phyloP scores from a whole-genome alignment of 2,329 filamentous ascomycete species.

The Nemania serpens region DNA sequence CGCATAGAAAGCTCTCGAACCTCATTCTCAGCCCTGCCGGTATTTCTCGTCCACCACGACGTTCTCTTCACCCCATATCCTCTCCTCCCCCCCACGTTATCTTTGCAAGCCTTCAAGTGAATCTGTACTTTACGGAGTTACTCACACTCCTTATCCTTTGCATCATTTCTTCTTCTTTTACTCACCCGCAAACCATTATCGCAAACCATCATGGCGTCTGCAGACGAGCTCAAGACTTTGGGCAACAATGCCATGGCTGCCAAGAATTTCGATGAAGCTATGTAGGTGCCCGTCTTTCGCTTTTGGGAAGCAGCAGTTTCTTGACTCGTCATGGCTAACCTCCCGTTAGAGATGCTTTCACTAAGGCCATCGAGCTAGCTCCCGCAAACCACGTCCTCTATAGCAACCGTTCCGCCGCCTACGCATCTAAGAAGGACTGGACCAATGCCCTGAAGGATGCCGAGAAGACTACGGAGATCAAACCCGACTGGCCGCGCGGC shows the following conservation, averaged over 20 bases:
- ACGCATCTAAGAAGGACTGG: conserved; percentile 90
- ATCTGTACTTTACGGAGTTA: conserved; percentile 1
- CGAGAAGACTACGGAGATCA: conserved; percentile 89
- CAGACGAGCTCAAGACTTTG: conserved; percentile 88
- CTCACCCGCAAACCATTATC: too few species aligned
- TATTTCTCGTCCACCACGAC: conserved; percentile 9
- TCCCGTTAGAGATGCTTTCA: conserved; percentile 81
- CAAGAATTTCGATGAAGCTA: conserved; percentile 94
- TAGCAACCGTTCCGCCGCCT: conserved; percentile 89
- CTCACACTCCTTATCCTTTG: neutral
- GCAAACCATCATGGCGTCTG: conserved; percentile 56
- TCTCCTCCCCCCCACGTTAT: neutral
- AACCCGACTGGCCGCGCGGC: conserved; percentile 97
- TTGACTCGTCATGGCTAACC: conserved; percentile 24
- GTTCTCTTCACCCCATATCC: neutral
- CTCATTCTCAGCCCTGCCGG: conserved; percentile 25
- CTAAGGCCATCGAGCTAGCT: conserved; percentile 87
- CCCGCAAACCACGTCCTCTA: conserved; percentile 94
- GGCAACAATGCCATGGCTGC: conserved; percentile 98
- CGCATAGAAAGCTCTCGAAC: conserved; percentile 35
- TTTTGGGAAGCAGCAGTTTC: too few species aligned
- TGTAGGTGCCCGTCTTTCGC: conserved; percentile 64
- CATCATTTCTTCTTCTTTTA: conserved; percentile 4
- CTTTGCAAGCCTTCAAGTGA: neutral
- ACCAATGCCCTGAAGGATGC: conserved; percentile 85